Evolutionary conservation across 805 yeast genomes (phyloP), one percentile per base, ranked within the genome.

Genomic region (Teunomyces funiuensis): DNA sequence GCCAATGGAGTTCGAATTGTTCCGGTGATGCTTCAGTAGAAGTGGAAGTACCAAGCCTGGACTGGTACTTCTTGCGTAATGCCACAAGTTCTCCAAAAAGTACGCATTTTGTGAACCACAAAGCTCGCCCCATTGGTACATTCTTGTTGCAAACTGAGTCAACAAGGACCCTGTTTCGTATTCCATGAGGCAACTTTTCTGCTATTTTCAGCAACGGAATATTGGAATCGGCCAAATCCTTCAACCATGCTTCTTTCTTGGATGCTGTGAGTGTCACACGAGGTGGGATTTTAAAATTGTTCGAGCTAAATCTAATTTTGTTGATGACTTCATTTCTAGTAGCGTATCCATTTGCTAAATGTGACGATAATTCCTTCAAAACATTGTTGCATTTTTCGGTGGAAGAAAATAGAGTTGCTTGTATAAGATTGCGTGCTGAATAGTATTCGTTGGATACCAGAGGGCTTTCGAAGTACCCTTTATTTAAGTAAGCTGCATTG

Each of bases 81-180:
- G 66, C 54, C 13, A 58, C 29, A n/a, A 63, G 54, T 39, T 59
- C 63, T 47, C 89, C 85, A 9, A 86, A 82, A 17, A 90, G 82
- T 2, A 90, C 88, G 60, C 97, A 88, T 48, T 87, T 80, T 3
- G 91, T 85, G 45, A 93, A 76, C 99, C 99, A 91, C 2, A 91
- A 61, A 0, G 97, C 96, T 45, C 97, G 69, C n/a, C 76, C 58
- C 2, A 85, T 66, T 0, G 98, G 97, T 0, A 91, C 82, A 25
- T 67, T 65, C 54, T 83, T 82, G 17, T 66, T 54, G 45, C 84
- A 75, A 48, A 95, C 76, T 45, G 83, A 86, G 47, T 89, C 97
- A 3, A 91, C 58, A 14, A 91, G 67, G 1, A 76, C 73, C 49
- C 80, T 79, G 57, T 87, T 85, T 49, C 90, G 71, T 16, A 90